Percentiles rank a stretch among this genome's conserved stretches.
Evolutionary conservation across 805 yeast genomes (phyloP).

Genomic region (Candida methanosorbosa): DNA sequence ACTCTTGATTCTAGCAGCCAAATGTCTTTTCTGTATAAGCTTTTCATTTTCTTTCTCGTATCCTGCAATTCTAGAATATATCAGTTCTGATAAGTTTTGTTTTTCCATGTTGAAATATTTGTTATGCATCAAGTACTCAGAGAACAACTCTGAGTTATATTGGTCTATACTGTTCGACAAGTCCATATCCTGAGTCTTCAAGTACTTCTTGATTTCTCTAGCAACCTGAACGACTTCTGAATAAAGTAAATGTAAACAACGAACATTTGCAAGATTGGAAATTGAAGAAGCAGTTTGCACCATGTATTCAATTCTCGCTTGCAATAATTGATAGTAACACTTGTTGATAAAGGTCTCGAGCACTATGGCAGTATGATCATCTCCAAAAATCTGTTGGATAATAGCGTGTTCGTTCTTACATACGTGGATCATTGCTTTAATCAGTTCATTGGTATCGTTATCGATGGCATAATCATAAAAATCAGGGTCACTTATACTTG

Average conservation of each 20-base stretch:
- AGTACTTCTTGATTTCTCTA: conserved; percentile 54
- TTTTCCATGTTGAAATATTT: conserved; percentile 66
- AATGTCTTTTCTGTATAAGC: conserved; percentile 25
- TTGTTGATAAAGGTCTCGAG: conserved; percentile 64
- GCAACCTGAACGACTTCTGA: conserved; percentile 50
- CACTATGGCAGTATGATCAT: conserved; percentile 48
- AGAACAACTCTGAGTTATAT: conserved; percentile 63
- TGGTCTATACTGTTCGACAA: conserved; percentile 53
- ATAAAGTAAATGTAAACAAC: conserved; percentile 65
- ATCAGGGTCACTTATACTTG: conserved; percentile 49
- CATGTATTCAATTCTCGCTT: conserved; percentile 45
- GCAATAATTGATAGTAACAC: conserved; percentile 64
- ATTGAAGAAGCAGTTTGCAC: conserved; percentile 55
- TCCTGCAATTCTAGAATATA: conserved; percentile 34
- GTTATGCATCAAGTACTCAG: conserved; percentile 56
- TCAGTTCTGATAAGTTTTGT: conserved; percentile 50
- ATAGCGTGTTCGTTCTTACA: conserved; percentile 66
- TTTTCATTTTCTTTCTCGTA: conserved; percentile 33
- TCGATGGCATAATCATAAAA: conserved; percentile 40
- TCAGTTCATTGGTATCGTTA: conserved; percentile 38
- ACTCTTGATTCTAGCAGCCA: conserved; percentile 18
- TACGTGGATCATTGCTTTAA: conserved; percentile 49
- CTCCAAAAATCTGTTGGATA: conserved; percentile 62
- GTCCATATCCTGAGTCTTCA: conserved; percentile 38
- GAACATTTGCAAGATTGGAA: conserved; percentile 63